phyloP scores from a whole-genome alignment of 2,329 filamentous ascomycete genomes.

The Botrytis fragariae region DNA sequence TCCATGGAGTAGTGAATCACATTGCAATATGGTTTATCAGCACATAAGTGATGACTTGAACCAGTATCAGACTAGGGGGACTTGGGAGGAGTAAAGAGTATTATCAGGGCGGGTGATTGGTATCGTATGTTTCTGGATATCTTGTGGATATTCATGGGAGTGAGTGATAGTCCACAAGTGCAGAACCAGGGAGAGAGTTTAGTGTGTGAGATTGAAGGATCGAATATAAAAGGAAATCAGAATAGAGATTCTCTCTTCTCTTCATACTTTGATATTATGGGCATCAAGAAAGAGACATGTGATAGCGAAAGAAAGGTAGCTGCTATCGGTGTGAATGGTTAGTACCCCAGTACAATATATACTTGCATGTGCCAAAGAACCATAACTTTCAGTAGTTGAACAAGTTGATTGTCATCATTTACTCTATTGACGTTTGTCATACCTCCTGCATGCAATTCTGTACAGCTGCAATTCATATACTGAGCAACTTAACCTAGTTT shows the following conservation, averaged over 20 bases:
- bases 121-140: background rate
- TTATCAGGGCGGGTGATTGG: background rate
- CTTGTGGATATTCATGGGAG: background rate
- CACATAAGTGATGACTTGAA: background rate
- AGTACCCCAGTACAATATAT: rapidly evolving
- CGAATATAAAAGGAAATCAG: background rate
- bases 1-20: rapidly evolving
- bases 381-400: background rate
- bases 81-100: background rate
- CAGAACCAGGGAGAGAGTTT: rapidly evolving
- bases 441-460: rapidly evolving
- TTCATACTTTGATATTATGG: background rate
- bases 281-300: no score
- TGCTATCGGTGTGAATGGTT: background rate
- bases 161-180: background rate
- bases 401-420: background rate
- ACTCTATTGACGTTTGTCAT: background rate
- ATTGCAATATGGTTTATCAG: background rate
- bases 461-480: background rate
- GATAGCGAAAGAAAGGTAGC: background rate
- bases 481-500: background rate
- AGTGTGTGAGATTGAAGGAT: background rate
- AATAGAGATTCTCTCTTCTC: background rate
- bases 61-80: background rate
- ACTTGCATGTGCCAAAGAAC: background rate